Evolutionary conservation across 352 stramenopile species (phyloP).

Genomic region (Pythium pyrilobum): DNA sequence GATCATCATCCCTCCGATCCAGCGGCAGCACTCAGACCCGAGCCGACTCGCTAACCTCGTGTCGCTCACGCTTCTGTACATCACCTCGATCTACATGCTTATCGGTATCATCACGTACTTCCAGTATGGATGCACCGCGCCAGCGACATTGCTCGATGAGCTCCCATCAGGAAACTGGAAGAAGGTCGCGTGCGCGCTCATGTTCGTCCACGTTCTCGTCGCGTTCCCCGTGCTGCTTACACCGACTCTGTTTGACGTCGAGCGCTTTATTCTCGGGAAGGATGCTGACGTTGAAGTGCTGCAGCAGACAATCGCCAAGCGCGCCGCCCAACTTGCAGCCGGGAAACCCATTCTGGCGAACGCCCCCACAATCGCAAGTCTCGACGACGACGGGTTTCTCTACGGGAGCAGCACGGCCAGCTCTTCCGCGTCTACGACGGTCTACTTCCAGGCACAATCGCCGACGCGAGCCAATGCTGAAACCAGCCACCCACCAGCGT

Average conservation of each 20-base stretch:
- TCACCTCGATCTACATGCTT: constrained; percentile 68
- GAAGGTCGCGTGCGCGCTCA: constrained; percentile 31
- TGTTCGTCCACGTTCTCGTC: constrained; percentile 58
- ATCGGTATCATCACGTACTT: constrained; percentile 66
- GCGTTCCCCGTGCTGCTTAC: constrained; percentile 60
- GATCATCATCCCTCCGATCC: constrained; percentile 61
- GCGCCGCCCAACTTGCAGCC: constrained; percentile 22
- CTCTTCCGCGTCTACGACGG: background rate
- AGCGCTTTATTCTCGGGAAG: constrained; percentile 56
- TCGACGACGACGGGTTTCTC: constrained; percentile 44
- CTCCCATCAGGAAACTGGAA: constrained; percentile 29
- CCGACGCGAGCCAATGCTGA: constrained; percentile 1
- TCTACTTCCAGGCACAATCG: constrained; percentile 18
- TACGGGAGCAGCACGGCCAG: constrained; percentile 26
- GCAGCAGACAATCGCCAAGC: constrained; percentile 35
- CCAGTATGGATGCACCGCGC: constrained; percentile 61
- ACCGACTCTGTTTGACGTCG: constrained; percentile 59
- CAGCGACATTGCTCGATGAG: constrained; percentile 51
- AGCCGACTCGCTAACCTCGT: constrained; percentile 47
- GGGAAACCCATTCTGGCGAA: constrained; percentile 39
- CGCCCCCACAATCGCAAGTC: constrained; percentile 22
- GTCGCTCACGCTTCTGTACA: constrained; percentile 60
- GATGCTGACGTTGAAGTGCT: constrained; percentile 53
- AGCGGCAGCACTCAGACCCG: constrained; percentile 49
- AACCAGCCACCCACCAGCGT: background rate